Base-by-base conservation (phyloP, 73 alveolate genomes). In the Uronychia setigera region DNA sequence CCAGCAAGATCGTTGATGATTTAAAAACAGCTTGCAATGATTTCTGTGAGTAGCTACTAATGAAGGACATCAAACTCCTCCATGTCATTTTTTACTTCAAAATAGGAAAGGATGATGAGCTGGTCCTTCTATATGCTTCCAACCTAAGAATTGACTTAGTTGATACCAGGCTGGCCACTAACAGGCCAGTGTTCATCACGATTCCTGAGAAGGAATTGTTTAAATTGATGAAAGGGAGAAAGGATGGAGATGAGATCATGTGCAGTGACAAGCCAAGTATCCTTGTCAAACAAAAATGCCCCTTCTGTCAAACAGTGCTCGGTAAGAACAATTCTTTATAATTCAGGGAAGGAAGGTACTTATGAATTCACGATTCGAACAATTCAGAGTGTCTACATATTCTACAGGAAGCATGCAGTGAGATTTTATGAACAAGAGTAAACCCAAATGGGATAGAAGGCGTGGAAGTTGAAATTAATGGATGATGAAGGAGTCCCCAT, bases 21-120 rank as follows among this genome's bases (percentile, higher is more conserved):
- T 26, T 35, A 33, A 32, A 32, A 19, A 13, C 30, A 30, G 59
- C 34, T 19, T 26, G 67, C 84, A 31, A 30, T 33, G 32, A 59
- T 26, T 13, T 31, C 84, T 13, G 35, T 33, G 26, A 32, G 29
- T 33, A 13, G 14, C 26, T 59, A 33, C 33, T 29, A 26, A 14
- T 29, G 33, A 30, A 78, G 35, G 84, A 78, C 14, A 32, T 78
- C n/a, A 32, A 78, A 9, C 29, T 78, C 5, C 31, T 13, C 32
- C 29, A 31, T 26, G 84, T 59, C n/a, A 33, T 32, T 30, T 78
- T 78, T 33, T 78, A 78, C 75, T 78, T 78, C 35, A 78, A 78
- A 32, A 29, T 31, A 0, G 84, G 33, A 26, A 78, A 33, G 29
- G 5, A 33, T 26, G 84, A 34, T 5, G 84, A 78, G 59, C 75